Percentiles rank a stretch among this genome's conserved stretches.
Conservation (phyloP, 345 rosid species). For the Physaria fendleri region DNA sequence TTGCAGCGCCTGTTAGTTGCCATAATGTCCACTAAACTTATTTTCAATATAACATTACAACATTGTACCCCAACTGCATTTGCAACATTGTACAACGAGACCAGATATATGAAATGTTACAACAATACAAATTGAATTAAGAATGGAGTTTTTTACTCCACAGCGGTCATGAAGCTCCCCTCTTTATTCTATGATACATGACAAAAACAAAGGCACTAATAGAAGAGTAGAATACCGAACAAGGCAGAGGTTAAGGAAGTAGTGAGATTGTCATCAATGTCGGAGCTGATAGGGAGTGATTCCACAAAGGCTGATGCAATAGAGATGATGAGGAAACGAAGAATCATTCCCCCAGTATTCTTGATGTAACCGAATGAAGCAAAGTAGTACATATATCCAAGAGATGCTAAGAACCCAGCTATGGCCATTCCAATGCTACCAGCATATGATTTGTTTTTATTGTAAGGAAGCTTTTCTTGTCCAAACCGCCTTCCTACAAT, state of each 20-base stretch:
- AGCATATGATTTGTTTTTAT: conserved; percentile 65
- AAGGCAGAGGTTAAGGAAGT: conserved; percentile 56
- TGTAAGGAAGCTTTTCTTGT: conserved; percentile 64
- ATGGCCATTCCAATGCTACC: conserved; percentile 79
- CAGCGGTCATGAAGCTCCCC: neutral
- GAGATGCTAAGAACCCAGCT: conserved; percentile 65
- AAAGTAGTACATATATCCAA: too few relatives aligned
- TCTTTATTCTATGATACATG: conserved; percentile 4
- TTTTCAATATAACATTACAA: too few relatives aligned
- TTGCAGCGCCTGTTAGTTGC: too few relatives aligned
- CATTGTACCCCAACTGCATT: too few relatives aligned
- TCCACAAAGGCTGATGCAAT: conserved; percentile 70
- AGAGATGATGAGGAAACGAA: conserved; percentile 58
- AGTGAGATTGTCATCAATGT: conserved; percentile 88
- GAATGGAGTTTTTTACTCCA: neutral
- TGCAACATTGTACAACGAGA: too few relatives aligned
- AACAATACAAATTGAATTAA: neutral
- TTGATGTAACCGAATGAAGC: too few relatives aligned
- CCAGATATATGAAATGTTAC: too few relatives aligned
- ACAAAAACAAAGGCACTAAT: neutral
- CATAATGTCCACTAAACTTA: too few relatives aligned
- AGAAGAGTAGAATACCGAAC: conserved; percentile 52
- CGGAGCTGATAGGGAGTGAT: conserved; percentile 75
- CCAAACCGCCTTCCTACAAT: conserved; percentile 77
- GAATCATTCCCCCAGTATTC: too few relatives aligned